Evolutionary conservation across 2,329 filamentous ascomycete species (phyloP), one percentile per base, ranked within the genome.

Genomic region (Epichloe brachyelytri): DNA sequence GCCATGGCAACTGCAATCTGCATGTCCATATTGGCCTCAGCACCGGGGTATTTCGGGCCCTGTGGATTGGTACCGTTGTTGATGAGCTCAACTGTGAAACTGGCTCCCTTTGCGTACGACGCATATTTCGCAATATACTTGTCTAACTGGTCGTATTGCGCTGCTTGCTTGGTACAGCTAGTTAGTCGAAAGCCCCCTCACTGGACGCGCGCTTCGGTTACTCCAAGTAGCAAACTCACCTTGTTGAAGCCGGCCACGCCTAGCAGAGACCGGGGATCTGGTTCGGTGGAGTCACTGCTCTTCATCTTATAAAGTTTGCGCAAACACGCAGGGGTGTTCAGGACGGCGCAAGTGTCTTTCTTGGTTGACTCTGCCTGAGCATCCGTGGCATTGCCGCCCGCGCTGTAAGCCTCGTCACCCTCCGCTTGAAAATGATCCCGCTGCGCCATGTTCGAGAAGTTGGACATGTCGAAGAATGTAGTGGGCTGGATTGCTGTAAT

Each of bases 221-320:
- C 4, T 15, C 20, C 19, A 26, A 30, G 3, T 12, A 26, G 14
- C 33, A 39, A 36, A 33, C 60, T 56, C 57, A 69, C 70, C 38
- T 66, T 62, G 0, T 67, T 57, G 53, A 74, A 77, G 4, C 71
- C 73, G 19, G 58, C 57, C 17, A 88, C 80, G n/a, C 83, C 84
- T 48, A 83, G 78, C 52, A 74, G 77, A 51, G 83, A 83, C 0
- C 68, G 83, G 22, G 72, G 79, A 59, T 71, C 78, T 11, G 81
- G 76, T 20, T 64, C 80, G 7, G 76, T 68, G 8, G 83, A 80
- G 30, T 67, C 62, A 8, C 62, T 53, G 8, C 62, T 53, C 26
- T 63, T 63, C 26, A 76, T 66, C 3, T 68, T 67, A 60, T 77
- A 77, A 14, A 75, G 58, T 6, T 68, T 63, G 39, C 67, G 65